Base-by-base conservation (phyloP, 495 filamentous ascomycete genomes). In the Penicillium mononematosum region DNA sequence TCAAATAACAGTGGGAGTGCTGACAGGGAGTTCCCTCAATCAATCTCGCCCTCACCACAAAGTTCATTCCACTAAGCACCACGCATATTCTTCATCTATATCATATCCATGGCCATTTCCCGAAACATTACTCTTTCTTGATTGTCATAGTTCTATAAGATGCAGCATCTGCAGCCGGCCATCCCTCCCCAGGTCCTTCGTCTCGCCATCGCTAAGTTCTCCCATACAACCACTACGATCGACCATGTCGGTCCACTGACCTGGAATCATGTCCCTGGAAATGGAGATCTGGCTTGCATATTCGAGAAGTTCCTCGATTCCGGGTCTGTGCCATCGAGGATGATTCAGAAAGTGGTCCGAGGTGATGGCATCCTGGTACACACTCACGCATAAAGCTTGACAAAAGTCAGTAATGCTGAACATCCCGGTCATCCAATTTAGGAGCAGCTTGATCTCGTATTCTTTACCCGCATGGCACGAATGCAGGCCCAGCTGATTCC, bases 131-230 rank as follows among this genome's bases (percentile, higher is more conserved):
- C 7, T 19, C 4, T 32, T 10, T 20, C 1, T n/a, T 12, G 4
- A 49, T 32, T 27, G 9, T 3, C 12, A 12, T 24, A 1, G 2
- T 3, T 36, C 19, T 17, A 43, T 17, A 47, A 16, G 10, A 38
- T 55, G 44, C 43, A 24, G 19, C 31, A 43, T 45, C 36, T 16
- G 2, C 50, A 49, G 16, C 46, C 22, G 55, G 16, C 39, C 6
- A 41, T 36, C 7, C 53, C 59, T 12, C 51, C 63, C n/a, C 46
- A 64, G 11, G 49, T 67, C 22, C 58, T 66, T 22, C 69, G 64
- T 45, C 55, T 76, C 14, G 44, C 67, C 19, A 62, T 79, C 6
- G 69, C 70, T 10, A 78, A 77, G 45, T 79, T 76, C 62, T 79
- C 76, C 42, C 67, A 77, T 49, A 68, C 73, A n/a, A 71, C 62